Base-by-base conservation (phyloP, 257 asterid genomes). In the Solanum commersonii region DNA sequence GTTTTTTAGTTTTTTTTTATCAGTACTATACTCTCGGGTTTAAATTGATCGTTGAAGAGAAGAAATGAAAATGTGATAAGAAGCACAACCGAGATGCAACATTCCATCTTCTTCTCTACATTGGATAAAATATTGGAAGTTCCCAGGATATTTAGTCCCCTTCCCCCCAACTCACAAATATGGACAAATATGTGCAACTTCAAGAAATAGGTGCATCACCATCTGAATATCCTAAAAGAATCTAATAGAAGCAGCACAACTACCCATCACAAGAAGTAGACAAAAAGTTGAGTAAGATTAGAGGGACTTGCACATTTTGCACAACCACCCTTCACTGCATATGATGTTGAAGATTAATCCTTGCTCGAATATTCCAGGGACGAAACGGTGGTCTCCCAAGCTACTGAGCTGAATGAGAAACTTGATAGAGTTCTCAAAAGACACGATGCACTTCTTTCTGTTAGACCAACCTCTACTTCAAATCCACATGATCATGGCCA, bases 351-450 rank as follows among this genome's bases (percentile, higher is more conserved):
- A 27, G 81, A 70, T 74, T 46, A 27, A 46, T 46, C 68, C 85
- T 5, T 46, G 40, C 34, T 85, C 74, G 10, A 87, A 63, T 88
- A 78, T 83, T 77, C 67, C 52, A 93, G 96, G 92, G 94, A 93
- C 44, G 96, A 92, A 84, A 92, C 85, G 79, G 82, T 92, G 86
- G 91, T 93, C 76, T 79, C 94, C 68, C 92, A 90, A 89, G 98
- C 99, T 72, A 91, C 96, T 37, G 98, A 96, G 93, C 93, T 96
- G 82, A 97, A 97, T 22, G 99, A 97, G 91, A 93, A 94, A 87
- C 99, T 97, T 74, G 98, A 96, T 77, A 91, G 92, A 90, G 94
- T 95, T 83, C 92, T 97, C 89, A 89, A 85, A 83, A 94, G 95
- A 92, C 98, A 97, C 34, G 99, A 97, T 86, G 95, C 98, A 70